Percentiles rank a stretch among this genome's conserved stretches.
Evolutionary conservation across 2,329 filamentous ascomycete species (phyloP).

Genomic region (Orbilia brochopaga): DNA sequence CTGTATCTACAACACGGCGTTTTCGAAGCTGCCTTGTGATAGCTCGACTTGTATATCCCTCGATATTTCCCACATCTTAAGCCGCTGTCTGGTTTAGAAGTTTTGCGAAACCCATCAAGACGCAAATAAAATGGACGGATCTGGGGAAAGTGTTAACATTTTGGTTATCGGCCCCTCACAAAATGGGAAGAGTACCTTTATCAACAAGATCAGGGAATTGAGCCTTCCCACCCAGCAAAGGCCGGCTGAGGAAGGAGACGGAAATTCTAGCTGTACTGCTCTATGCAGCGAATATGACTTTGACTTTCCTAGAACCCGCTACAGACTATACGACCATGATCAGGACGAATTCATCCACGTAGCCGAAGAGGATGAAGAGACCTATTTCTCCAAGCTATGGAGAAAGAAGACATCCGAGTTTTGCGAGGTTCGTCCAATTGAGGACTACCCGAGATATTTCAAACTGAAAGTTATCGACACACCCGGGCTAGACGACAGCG

Average conservation of each 20-base stretch:
- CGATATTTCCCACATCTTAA: constrained; percentile 1
- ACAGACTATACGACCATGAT: constrained; percentile 13
- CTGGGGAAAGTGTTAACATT: constrained; percentile 10
- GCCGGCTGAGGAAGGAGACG: constrained; percentile 9
- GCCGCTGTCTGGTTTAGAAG: no score
- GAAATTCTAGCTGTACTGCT: constrained; percentile 15
- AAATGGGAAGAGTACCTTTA: constrained; percentile 39
- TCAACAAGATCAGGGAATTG: constrained; percentile 27
- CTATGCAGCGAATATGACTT: constrained; percentile 16
- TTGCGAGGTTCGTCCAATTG: constrained; percentile 2
- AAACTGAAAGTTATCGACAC: constrained; percentile 26
- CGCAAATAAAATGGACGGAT: constrained; percentile 4
- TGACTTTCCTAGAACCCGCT: constrained; percentile 15
- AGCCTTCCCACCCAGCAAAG: background rate
- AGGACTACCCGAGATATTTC: constrained; percentile 3
- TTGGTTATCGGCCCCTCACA: constrained; percentile 32
- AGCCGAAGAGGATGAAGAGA: constrained; percentile 19
- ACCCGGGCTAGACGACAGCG: constrained; percentile 28
- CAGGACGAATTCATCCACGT: background rate
- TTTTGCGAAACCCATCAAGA: no score
- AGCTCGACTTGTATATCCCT: no score
- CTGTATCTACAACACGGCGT: no score
- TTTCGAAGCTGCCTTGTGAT: no score
- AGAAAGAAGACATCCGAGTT: constrained; percentile 13
- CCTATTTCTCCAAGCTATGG: constrained; percentile 20